Evolutionary conservation across 1,139 yeast species (phyloP).

Genomic region (Blastobotrys indianensis): DNA sequence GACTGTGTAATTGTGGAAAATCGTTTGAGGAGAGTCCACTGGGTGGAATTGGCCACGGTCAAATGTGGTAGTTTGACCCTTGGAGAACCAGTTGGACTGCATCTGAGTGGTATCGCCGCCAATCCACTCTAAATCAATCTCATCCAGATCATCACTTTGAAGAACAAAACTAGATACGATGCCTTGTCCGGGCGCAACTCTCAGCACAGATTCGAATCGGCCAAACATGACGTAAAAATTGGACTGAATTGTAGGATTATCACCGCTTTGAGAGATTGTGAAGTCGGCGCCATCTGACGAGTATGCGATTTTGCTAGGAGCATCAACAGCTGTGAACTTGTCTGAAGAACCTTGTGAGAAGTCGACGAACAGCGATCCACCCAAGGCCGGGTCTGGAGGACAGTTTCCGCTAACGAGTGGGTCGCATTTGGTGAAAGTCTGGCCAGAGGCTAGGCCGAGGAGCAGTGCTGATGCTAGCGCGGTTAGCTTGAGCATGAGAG

Average conservation of each 20-base stretch:
- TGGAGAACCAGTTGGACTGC: constrained; percentile 74
- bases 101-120: constrained; percentile 68
- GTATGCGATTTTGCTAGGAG: constrained; percentile 25
- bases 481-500: neutral
- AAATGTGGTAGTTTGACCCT: constrained; percentile 69
- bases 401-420: constrained; percentile 26
- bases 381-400: constrained; percentile 31
- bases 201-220: constrained; percentile 60
- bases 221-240: constrained; percentile 85
- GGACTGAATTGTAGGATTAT: constrained; percentile 70
- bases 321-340: constrained; percentile 19
- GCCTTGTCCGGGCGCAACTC: constrained; percentile 74
- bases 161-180: constrained; percentile 72
- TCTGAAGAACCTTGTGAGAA: constrained; percentile 25
- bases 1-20: constrained; percentile 67
- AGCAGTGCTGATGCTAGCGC: neutral
- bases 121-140: constrained; percentile 77
- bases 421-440: constrained; percentile 28
- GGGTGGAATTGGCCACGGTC: constrained; percentile 71
- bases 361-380: constrained; percentile 24
- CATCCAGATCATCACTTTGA: constrained; percentile 82
- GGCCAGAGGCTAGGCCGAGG: constrained; percentile 19
- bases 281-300: constrained; percentile 54
- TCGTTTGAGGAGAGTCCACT: constrained; percentile 49
- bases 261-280: constrained; percentile 54